Conservation (phyloP, 164 flowering plant species). For the Stephania japonica region DNA sequence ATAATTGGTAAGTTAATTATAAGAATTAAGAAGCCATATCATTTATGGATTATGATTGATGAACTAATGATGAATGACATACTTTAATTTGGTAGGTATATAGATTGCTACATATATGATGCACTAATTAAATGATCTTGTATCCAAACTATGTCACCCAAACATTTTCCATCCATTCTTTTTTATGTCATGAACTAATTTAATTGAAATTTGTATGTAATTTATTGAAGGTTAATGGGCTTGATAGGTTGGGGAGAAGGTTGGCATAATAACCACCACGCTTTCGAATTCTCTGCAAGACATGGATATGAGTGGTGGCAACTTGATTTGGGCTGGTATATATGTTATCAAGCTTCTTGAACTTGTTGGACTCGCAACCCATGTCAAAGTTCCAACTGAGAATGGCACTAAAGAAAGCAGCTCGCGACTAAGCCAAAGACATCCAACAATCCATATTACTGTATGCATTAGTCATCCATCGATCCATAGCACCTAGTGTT, state of each 20-base stretch:
- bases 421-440: no score
- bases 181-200: no score
- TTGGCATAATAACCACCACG: constrained; percentile 93
- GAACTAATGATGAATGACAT: no score
- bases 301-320: constrained; percentile 89
- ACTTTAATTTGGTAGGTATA: no score
- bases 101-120: background rate
- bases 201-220: no score
- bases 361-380: constrained; percentile 56
- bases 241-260: constrained; percentile 80
- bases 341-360: constrained; percentile 47
- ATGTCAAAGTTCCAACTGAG: constrained; percentile 59
- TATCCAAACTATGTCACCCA: no score
- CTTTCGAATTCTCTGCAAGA: constrained; percentile 70
- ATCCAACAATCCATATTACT: no score
- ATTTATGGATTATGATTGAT: no score
- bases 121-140: no score
- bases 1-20: constrained; percentile 52
- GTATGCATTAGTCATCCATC: no score
- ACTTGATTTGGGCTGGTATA: constrained; percentile 76
- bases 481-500: no score
- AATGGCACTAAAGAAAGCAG: background rate
- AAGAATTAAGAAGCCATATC: background rate
- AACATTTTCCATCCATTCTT: background rate
- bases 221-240: constrained; percentile 57